Evolutionary conservation across 1,139 yeast genomes (phyloP).

Genomic region (Protomyces inouyei): DNA sequence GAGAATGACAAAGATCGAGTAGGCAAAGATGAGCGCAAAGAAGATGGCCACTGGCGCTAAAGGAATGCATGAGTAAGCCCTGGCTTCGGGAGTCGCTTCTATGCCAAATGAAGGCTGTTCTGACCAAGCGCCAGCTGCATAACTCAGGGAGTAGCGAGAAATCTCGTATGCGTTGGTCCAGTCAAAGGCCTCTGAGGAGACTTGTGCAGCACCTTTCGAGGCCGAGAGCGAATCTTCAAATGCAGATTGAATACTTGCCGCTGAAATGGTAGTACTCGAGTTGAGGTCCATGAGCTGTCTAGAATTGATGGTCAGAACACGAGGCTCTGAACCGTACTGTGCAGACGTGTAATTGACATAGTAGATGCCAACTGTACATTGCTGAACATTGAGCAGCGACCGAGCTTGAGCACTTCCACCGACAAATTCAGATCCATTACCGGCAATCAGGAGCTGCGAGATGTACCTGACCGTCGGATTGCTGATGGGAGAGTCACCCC

Average conservation of each 20-base stretch:
- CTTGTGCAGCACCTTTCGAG: slow-evolving; percentile 3
- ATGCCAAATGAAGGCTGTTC: background rate
- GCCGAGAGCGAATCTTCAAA: background rate
- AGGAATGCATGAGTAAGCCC: background rate
- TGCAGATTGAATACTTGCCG: background rate
- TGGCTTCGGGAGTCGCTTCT: background rate
- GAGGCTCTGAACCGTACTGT: background rate
- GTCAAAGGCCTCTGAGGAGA: background rate
- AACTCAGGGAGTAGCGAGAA: background rate
- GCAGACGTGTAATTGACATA: background rate
- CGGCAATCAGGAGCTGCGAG: background rate
- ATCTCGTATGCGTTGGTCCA: background rate
- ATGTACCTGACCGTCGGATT: background rate
- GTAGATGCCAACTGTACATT: background rate
- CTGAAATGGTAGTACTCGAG: background rate
- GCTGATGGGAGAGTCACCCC: background rate
- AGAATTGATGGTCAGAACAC: background rate
- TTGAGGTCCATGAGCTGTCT: background rate
- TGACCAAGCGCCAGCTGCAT: background rate
- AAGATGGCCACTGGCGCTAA: background rate
- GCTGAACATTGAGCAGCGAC: background rate
- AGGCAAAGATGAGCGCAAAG: background rate
- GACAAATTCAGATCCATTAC: background rate
- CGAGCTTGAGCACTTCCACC: background rate
- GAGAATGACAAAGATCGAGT: background rate